Evolutionary conservation across 202 grass and related monocot genomes (phyloP).

Genomic region (Brachypodium distachyon): DNA sequence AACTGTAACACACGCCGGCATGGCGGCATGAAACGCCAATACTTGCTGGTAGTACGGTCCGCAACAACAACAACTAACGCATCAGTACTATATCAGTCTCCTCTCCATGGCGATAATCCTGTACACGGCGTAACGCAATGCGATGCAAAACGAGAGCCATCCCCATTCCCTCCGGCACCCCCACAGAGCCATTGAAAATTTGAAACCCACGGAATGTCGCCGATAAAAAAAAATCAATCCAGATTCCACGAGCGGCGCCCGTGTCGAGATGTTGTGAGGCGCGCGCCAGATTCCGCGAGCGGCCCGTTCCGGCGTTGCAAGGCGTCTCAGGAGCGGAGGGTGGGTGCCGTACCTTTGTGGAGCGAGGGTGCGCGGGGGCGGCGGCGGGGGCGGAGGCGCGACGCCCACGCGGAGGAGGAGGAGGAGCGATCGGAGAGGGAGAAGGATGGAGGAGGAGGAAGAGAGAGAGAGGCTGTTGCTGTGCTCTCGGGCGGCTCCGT

Average conservation of each 20-base stretch:
- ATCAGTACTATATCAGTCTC: not conserved
- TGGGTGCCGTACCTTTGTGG: conserved; percentile 6
- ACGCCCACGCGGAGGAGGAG: not conserved
- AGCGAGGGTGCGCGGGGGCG: not conserved
- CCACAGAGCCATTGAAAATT: not conserved
- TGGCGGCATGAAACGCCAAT: not conserved
- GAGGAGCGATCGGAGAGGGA: conserved; percentile 4
- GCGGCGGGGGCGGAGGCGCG: not conserved
- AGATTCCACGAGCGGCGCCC: not conserved
- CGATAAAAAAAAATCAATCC: too few species aligned
- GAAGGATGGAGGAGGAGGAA: not conserved
- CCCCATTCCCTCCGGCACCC: too few species aligned
- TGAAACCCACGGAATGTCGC: not conserved
- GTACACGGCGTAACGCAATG: not conserved
- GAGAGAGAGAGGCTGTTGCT: not conserved
- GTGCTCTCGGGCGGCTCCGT: too few species aligned
- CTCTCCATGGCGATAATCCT: not conserved
- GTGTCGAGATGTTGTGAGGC: not conserved
- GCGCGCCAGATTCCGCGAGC: conserved; percentile 4
- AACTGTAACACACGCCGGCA: too few species aligned
- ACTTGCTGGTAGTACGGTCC: not conserved
- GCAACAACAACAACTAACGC: not conserved
- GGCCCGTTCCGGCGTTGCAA: not conserved
- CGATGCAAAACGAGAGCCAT: not conserved
- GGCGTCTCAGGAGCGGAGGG: not conserved